phyloP scores from a whole-genome alignment of 1,284 basidiomycete species.

The Moesziomyces sp. region DNA sequence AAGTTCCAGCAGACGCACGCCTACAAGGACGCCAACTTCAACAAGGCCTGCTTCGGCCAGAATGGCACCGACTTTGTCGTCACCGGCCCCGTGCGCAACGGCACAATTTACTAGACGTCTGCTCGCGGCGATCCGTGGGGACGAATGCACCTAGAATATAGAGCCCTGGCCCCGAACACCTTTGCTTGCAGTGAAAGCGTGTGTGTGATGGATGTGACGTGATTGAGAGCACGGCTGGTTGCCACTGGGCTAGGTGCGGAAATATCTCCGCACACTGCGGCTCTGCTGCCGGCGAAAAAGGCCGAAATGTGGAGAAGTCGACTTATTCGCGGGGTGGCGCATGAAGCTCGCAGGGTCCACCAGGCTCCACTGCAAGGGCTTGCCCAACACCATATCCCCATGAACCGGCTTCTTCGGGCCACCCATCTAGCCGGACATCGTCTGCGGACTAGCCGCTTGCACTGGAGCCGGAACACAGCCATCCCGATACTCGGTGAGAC shows the following conservation, averaged over 20 bases:
- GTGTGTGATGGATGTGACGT: too few species aligned
- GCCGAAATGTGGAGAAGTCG: not conserved
- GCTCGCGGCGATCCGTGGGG: not conserved
- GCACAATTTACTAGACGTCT: constrained; percentile 37
- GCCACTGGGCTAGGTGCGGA: too few species aligned
- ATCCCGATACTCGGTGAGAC: too few species aligned
- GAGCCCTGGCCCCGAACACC: too few species aligned
- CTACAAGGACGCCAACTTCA: constrained; percentile 56
- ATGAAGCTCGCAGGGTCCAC: not conserved
- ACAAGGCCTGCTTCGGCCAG: constrained; percentile 54
- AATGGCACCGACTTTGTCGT: constrained; percentile 59
- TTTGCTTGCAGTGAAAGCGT: too few species aligned
- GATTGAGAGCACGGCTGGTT: too few species aligned
- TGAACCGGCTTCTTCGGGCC: not conserved
- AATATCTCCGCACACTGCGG: not conserved
- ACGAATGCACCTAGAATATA: too few species aligned
- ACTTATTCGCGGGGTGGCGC: not conserved
- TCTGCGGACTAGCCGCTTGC: too few species aligned
- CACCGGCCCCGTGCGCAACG: constrained; percentile 49
- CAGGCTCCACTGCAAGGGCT: not conserved
- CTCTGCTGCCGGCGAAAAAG: not conserved
- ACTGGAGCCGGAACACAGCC: not conserved
- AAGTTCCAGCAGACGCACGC: constrained; percentile 59
- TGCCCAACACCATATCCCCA: not conserved
- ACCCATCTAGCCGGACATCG: not conserved